phyloP scores from a whole-genome alignment of 2,329 filamentous ascomycete species.

The Lachnellula willkommii region DNA sequence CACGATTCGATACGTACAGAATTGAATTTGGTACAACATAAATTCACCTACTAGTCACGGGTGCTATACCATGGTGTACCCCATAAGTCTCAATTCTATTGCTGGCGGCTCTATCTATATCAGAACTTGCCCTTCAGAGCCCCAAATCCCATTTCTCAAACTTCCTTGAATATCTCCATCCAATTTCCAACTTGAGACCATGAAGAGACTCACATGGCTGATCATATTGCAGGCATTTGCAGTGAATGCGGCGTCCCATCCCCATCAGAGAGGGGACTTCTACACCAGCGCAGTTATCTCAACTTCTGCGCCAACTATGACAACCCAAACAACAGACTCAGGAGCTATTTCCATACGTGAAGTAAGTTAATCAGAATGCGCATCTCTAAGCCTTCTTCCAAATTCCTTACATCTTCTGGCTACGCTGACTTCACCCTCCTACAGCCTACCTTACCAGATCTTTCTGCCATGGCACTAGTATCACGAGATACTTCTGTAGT shows the following conservation, averaged over 20 bases:
- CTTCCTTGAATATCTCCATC: background rate
- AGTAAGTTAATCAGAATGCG: background rate
- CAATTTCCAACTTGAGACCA: background rate
- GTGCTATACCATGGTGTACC: background rate
- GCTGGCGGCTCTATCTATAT: background rate
- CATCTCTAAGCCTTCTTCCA: background rate
- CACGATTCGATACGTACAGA: background rate
- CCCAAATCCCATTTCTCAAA: background rate
- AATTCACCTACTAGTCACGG: background rate
- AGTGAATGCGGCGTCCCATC: constrained; percentile 8
- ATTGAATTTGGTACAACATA: background rate
- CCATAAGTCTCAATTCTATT: background rate
- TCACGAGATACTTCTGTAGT: constrained; percentile 17
- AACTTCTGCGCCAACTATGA: background rate
- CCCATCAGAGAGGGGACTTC: background rate
- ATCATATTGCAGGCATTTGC: constrained; percentile 6
- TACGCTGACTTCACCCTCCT: background rate
- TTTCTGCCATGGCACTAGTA: constrained; percentile 2
- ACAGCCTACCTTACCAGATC: too few relatives aligned
- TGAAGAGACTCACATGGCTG: constrained; percentile 9
- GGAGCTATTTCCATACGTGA: background rate
- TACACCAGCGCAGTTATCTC: background rate
- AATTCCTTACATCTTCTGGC: background rate
- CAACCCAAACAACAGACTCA: background rate
- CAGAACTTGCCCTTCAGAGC: background rate